A percentile compares a stretch with the other conserved stretches of the same genome.
Evolutionary conservation across 176 grass and related monocot genomes (phyloP).

Genomic region (Avena insularis): DNA sequence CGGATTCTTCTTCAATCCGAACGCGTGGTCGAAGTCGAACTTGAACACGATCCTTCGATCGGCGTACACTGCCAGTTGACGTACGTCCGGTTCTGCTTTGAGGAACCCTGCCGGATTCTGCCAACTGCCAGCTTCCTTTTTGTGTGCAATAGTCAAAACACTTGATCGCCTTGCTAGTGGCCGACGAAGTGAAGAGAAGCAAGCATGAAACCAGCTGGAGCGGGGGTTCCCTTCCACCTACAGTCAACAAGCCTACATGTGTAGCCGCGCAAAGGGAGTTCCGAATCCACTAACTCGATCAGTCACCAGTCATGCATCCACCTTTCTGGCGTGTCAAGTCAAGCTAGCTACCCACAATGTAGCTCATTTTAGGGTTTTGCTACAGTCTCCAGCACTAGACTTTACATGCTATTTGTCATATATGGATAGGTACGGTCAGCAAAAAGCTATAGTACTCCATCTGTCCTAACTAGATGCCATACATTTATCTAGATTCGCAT

Average conservation of each 20-base stretch:
- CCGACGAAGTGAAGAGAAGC: background rate
- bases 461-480: too few relatives aligned
- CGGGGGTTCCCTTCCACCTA: background rate
- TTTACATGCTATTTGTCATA: background rate
- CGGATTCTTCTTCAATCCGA: background rate
- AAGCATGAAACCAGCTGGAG: slow-evolving; percentile 10
- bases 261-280: background rate
- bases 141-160: slow-evolving; percentile 13
- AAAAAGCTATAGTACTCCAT: background rate
- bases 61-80: background rate
- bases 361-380: background rate
- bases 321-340: background rate
- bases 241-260: slow-evolving; percentile 15
- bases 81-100: background rate
- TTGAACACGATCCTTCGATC: background rate
- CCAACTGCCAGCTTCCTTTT: background rate
- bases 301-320: background rate
- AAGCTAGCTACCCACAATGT: background rate
- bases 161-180: background rate
- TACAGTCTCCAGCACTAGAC: background rate
- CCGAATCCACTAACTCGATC: slow-evolving; percentile 12
- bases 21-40: background rate
- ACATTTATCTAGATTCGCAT: too few relatives aligned
- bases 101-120: slow-evolving; percentile 45
- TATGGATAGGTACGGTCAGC: background rate